phyloP scores from a whole-genome alignment of 2,329 filamentous ascomycete species.

The Pseudogymnoascus sp. region DNA sequence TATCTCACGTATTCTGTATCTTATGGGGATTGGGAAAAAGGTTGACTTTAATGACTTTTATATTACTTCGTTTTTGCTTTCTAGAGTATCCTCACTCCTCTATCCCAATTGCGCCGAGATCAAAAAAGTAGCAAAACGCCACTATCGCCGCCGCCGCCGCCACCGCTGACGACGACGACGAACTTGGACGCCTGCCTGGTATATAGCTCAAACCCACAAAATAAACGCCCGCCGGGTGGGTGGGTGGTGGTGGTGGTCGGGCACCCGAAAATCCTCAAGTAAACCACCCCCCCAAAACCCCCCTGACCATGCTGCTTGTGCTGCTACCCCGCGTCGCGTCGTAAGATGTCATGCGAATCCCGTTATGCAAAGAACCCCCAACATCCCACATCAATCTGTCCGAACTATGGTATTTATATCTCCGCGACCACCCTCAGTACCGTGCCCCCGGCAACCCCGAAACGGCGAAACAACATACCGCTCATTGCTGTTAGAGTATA shows the following conservation, averaged over 20 bases:
- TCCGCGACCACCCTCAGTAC: not conserved
- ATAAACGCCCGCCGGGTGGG: not conserved
- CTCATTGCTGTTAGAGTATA: conserved; percentile 6
- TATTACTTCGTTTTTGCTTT: not conserved
- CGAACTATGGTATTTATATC: not conserved
- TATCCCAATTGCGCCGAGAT: conserved; percentile 2
- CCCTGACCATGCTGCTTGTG: not conserved
- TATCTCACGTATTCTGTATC: too few relatives aligned
- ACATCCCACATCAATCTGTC: not conserved
- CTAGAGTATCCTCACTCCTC: not conserved
- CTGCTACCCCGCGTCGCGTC: not conserved
- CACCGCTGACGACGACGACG: not conserved
- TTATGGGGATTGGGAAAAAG: not conserved
- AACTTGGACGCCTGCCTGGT: not conserved
- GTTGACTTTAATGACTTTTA: not conserved
- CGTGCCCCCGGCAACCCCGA: not conserved
- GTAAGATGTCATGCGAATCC: not conserved
- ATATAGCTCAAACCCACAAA: conserved; percentile 6
- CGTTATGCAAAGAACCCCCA: not conserved
- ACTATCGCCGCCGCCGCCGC: not conserved
- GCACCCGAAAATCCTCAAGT: not conserved
- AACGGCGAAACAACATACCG: not conserved
- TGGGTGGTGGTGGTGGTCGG: not conserved
- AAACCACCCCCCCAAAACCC: not conserved
- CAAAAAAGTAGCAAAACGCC: not conserved